phyloP scores from a whole-genome alignment of 805 yeast species.

The Saturnispora galanensis region DNA sequence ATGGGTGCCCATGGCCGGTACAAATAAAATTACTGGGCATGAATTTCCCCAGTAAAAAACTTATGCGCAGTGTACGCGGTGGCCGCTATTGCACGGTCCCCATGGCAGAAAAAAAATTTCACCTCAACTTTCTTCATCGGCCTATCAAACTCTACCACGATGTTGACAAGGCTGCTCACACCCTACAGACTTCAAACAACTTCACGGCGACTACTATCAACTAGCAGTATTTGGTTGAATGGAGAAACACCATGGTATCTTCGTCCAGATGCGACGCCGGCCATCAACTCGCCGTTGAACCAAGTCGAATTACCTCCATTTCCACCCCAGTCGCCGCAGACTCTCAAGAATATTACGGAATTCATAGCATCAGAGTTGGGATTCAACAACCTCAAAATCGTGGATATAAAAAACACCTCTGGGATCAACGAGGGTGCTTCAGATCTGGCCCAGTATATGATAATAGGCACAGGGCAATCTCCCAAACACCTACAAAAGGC shows the following conservation, averaged over 20 bases:
- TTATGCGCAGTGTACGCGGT: too few species aligned
- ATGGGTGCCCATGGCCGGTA: too few species aligned
- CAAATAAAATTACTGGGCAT: too few species aligned
- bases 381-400: slow-evolving; percentile 32
- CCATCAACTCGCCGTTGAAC: slow-evolving; percentile 16
- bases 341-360: slow-evolving; percentile 35
- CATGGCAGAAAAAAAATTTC: too few species aligned
- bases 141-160: too few species aligned
- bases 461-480: slow-evolving; percentile 70
- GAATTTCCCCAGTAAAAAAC: too few species aligned
- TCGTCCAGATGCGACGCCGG: slow-evolving; percentile 25
- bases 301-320: slow-evolving; percentile 39
- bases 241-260: slow-evolving; percentile 26
- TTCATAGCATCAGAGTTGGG: slow-evolving; percentile 55
- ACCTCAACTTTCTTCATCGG: too few species aligned
- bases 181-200: too few species aligned
- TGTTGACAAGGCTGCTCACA: too few species aligned
- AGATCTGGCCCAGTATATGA: slow-evolving; percentile 37
- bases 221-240: neutral
- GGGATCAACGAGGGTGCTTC: slow-evolving; percentile 23
- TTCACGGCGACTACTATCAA: neutral
- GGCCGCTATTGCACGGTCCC: too few species aligned
- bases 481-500: slow-evolving; percentile 69
- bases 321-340: slow-evolving; percentile 50
- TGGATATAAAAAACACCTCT: too few species aligned